phyloP scores from a whole-genome alignment of 805 yeast genomes.

The Naumovozyma dairenensis region DNA sequence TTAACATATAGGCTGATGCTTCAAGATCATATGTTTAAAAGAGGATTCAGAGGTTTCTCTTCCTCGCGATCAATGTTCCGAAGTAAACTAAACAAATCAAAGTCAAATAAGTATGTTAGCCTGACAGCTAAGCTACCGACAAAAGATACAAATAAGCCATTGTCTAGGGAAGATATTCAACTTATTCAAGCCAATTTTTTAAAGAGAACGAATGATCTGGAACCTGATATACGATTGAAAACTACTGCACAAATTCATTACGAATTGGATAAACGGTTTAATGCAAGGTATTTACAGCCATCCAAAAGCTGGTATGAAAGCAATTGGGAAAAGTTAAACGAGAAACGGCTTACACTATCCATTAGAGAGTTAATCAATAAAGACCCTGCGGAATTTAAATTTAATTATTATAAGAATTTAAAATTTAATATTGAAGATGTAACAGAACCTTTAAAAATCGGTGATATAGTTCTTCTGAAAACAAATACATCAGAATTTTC shows the following conservation, averaged over 20 bases:
- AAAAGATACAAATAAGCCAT: no score
- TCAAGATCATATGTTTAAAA: no score
- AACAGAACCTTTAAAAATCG: constrained; percentile 32
- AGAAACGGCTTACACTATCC: not conserved
- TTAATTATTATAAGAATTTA: constrained; percentile 1
- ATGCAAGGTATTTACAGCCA: constrained; percentile 16
- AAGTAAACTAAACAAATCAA: no score
- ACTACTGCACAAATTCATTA: constrained; percentile 12
- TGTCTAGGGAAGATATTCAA: constrained; percentile 8
- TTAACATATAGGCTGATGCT: no score
- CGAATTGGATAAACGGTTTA: constrained; percentile 14
- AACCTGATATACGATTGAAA: constrained; percentile 22
- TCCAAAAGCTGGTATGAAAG: constrained; percentile 18
- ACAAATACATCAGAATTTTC: constrained; percentile 38
- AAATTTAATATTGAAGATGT: constrained; percentile 1
- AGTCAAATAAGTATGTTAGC: no score
- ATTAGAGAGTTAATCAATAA: no score
- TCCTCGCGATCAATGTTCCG: no score
- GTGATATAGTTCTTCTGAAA: constrained; percentile 53
- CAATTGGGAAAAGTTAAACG: constrained; percentile 1
- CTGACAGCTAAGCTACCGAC: no score
- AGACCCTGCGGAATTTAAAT: no score
- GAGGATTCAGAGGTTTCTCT: no score
- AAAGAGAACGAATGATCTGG: constrained; percentile 20
- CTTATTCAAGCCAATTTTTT: constrained; percentile 13